Base-by-base conservation (phyloP, 1,284 basidiomycete species). In the Apiotrichum sp. region DNA sequence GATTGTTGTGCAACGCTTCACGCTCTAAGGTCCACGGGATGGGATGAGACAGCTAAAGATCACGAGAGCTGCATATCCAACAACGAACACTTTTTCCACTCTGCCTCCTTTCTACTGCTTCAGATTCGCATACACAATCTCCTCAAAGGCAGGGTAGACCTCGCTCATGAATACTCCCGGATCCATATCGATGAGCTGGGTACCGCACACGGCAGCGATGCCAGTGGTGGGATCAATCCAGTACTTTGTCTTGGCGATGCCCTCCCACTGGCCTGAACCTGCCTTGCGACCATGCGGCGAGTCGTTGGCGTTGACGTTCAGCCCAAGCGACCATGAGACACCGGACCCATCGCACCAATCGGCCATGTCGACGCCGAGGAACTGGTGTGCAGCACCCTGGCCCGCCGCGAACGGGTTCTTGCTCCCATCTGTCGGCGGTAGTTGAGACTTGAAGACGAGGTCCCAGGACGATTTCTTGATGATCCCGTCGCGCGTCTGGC, bases 211-310 rank as follows among this genome's bases (percentile, higher is more conserved):
- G 40, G 40, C 40, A n/a, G 61, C 61, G 14, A 71, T 52, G n/a
- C 69, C 67, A 7, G 63, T 62, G 2, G 47, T 54, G 4, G 69
- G 69, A 55, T 70, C 69, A 35, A 71, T 52, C 67, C 68, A 70
- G 57, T 62, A 70, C 49, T 63, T 53, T 4, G 67, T 70, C 57
- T 66, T 65, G n/a, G 63, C 63, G 42, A 67, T 65, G 43, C 58
- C 58, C 39, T 55, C 55, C 69, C 69, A 71, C 48, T 51, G 55
- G 31, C 58, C 65, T 31, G 58, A 62, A 22, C 57, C 60, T 29
- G 45, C 55, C 44, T 62, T 63, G 53, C 68, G 58, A 8, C 67
- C 63, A n/a, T 46, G 43, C 1, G 59, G 52, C 8, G 43, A 54
- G 41, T 62, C 63, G 33, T 35, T 52, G 2, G 50, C 47, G 47